Base-by-base conservation (phyloP, 2,329 filamentous ascomycete genomes). In the Aspergillus proliferans region DNA sequence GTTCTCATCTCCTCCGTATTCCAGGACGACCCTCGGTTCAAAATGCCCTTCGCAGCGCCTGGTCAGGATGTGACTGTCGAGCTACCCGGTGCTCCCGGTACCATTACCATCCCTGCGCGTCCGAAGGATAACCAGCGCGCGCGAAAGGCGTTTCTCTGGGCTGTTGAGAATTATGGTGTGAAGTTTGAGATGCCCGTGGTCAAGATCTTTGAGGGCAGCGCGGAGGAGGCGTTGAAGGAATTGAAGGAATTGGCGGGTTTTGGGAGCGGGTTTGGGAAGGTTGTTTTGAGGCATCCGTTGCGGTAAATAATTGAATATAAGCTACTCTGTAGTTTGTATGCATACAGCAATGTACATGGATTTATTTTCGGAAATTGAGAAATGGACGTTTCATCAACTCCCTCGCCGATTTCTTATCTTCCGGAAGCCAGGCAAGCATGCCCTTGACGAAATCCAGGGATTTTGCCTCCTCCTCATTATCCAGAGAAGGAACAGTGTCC, bases 381-480 rank as follows among this genome's bases (percentile, higher is more conserved):
- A 49, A 71, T 59, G 47, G 64, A 58, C 71, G 63, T 2, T 68
- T 58, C 26, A 66, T 60, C 26, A 71, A 46, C 47, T 71, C 63
- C 14, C 57, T 57, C 28, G 68, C 68, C 18, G 63, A 69, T 43
- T 61, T 64, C 34, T 68, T 63, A 46, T 70, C 52, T 43, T 66
- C 60, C 2, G 67, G 66, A 4, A 58, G 40, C 68, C 66, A 71
- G 9, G 48, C 50, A n/a, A 71, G 58, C 67, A 70, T 70, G 14
- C 53, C 49, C 38, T 58, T 55, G 9, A 58, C 57, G 52, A 70
- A 70, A 5, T 62, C 61, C 12, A 69, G 49, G 43, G 70, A 68
- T 3, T 48, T 47, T 14, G 61, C 59, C 52, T 57, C 59, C 9
- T 71, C 63, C 19, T 63, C 56, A 46, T 59, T 60, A 46, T 58